Conservation (phyloP, 495 filamentous ascomycete genomes). For the Penicillium cinerascens region DNA sequence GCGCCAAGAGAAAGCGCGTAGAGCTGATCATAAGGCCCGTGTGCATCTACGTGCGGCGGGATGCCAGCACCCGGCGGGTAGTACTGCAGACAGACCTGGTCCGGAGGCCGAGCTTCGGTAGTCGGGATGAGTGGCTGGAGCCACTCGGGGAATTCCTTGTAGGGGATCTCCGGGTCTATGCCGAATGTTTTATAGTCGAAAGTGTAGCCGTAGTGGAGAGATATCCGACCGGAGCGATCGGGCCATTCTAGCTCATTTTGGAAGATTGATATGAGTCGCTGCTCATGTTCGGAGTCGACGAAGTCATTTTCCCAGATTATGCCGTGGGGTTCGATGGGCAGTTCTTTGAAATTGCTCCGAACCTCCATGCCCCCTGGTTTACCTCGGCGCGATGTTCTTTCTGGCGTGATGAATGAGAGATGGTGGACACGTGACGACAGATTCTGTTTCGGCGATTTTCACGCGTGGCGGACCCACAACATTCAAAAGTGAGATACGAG, state of each 20-base stretch:
- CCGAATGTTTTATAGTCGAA: conserved; percentile 45
- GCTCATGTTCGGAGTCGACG: conserved; percentile 30
- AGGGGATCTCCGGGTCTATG: conserved; percentile 36
- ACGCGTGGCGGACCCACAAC: neutral
- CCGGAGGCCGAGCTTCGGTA: conserved; percentile 34
- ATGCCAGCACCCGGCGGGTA: conserved; percentile 42
- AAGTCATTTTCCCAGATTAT: conserved; percentile 36
- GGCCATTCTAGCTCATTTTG: conserved; percentile 33
- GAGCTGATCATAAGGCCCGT: conserved; percentile 38
- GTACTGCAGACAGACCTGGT: conserved; percentile 43
- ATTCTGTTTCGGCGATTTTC: neutral
- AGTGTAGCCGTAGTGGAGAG: conserved; percentile 42
- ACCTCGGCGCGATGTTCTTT: neutral
- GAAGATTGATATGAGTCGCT: conserved; percentile 33
- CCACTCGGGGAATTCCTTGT: conserved; percentile 40
- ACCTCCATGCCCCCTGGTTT: conserved; percentile 4
- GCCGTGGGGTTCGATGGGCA: conserved; percentile 28
- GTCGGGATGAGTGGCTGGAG: conserved; percentile 35
- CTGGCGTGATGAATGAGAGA: neutral
- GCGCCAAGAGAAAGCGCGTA: conserved; percentile 38
- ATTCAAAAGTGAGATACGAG: neutral
- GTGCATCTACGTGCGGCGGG: conserved; percentile 40
- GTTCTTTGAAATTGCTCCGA: conserved; percentile 20
- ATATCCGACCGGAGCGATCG: conserved; percentile 33
- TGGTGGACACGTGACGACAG: neutral